Conservation (phyloP, 768 basidiomycete species). For the Pleurotus cornucopiae region DNA sequence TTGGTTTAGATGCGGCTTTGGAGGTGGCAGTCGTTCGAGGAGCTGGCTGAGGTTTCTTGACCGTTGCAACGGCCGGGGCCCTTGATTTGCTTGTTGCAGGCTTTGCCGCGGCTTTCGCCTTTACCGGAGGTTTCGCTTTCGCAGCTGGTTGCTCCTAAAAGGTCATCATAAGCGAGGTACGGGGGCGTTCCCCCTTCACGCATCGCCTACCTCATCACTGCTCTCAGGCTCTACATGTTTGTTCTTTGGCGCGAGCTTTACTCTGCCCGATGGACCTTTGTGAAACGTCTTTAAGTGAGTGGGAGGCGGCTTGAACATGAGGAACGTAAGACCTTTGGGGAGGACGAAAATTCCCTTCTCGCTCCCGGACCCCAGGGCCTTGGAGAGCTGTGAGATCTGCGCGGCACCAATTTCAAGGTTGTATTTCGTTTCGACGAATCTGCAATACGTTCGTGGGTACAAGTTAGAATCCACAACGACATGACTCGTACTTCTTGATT, state of each 20-base stretch:
- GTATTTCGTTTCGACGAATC: conserved; percentile 83
- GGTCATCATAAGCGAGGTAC: not conserved
- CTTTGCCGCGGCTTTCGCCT: conserved; percentile 37
- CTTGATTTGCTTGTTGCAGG: conserved; percentile 18
- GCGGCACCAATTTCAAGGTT: conserved; percentile 75
- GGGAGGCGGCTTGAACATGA: conserved; percentile 2
- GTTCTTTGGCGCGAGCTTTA: conserved; percentile 62
- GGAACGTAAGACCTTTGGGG: conserved; percentile 65
- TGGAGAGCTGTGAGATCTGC: conserved; percentile 74
- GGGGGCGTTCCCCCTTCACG: no score
- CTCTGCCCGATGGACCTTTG: conserved; percentile 65
- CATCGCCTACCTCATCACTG: conserved; percentile 37
- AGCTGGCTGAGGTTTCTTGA: conserved; percentile 17
- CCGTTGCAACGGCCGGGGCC: conserved; percentile 10
- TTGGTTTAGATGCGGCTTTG: conserved; percentile 21
- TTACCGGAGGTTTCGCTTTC: conserved; percentile 29
- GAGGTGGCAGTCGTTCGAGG: conserved; percentile 13
- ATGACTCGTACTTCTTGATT: conserved; percentile 78
- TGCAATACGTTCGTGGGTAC: conserved; percentile 20
- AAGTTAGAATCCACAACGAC: conserved; percentile 13
- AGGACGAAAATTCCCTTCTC: conserved; percentile 82
- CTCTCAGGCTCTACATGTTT: conserved; percentile 25
- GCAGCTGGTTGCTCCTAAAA: conserved; percentile 22
- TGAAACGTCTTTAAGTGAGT: conserved; percentile 16
- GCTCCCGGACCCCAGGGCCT: conserved; percentile 75